phyloP scores from a whole-genome alignment of 495 filamentous ascomycete genomes.

The Annulohypoxylon moriforme region DNA sequence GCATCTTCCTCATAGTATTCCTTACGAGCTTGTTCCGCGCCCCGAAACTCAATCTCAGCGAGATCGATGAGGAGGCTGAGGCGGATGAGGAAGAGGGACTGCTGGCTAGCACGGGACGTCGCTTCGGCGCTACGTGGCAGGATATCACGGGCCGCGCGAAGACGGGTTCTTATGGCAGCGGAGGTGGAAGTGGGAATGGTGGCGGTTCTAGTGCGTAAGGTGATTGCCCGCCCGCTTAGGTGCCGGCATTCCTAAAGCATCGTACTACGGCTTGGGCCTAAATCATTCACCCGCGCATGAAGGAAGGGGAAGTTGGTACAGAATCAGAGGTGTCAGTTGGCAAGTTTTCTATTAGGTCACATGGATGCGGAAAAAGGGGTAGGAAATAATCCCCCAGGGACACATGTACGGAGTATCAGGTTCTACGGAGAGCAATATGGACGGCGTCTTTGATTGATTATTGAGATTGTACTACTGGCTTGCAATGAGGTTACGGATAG shows the following conservation, averaged over 20 bases:
- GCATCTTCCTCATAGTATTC: conserved; percentile 81
- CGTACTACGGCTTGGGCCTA: not conserved
- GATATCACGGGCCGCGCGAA: conserved; percentile 73
- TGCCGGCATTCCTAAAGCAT: not conserved
- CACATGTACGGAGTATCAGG: conserved; percentile 27
- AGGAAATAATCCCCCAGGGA: not conserved
- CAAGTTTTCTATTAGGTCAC: not conserved
- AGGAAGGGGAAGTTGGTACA: not conserved
- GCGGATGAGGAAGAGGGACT: conserved; percentile 96
- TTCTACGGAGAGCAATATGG: conserved; percentile 14
- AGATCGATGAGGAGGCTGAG: conserved; percentile 88
- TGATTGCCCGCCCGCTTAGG: not conserved
- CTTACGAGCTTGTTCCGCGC: conserved; percentile 80
- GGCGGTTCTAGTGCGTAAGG: conserved; percentile 5
- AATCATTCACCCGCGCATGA: not conserved
- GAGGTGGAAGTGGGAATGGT: conserved; percentile 7
- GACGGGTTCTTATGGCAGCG: not conserved
- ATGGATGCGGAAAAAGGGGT: not conserved
- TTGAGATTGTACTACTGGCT: not conserved
- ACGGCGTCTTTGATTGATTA: conserved; percentile 14
- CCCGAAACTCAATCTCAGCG: conserved; percentile 76
- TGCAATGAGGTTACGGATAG: not conserved
- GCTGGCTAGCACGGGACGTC: conserved; percentile 80
- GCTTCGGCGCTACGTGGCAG: conserved; percentile 87
- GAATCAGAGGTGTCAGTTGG: not conserved